phyloP scores from a whole-genome alignment of 768 basidiomycete species.

The Podaxis rugospora region DNA sequence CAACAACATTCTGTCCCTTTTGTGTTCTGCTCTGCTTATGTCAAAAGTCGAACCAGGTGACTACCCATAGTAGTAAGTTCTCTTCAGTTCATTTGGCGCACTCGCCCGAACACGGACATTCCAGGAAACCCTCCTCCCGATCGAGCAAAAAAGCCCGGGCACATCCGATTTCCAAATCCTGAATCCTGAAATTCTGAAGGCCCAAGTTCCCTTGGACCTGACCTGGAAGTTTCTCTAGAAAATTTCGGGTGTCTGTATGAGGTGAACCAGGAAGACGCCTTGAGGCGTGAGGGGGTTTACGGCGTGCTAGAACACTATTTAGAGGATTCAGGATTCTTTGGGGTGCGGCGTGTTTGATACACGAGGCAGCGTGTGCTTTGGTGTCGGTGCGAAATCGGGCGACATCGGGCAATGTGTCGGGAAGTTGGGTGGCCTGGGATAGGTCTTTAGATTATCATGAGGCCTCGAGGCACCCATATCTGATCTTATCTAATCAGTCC shows the following conservation, averaged over 20 bases:
- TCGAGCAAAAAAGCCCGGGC: neutral
- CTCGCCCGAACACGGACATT: neutral
- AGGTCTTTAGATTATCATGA: neutral
- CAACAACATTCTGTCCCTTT: neutral
- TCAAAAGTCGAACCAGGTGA: neutral
- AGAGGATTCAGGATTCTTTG: neutral
- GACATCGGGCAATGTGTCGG: neutral
- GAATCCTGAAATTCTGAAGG: neutral
- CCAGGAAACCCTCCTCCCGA: neutral
- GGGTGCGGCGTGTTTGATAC: slow-evolving; percentile 3
- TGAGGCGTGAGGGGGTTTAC: neutral
- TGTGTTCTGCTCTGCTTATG: neutral
- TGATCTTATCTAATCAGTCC: neutral
- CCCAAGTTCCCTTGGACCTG: neutral
- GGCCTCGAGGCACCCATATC: neutral
- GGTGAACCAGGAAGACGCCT: neutral
- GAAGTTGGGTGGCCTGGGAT: neutral
- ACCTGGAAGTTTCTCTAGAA: neutral
- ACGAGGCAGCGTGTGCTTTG: slow-evolving; percentile 2
- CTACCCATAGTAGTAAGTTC: neutral
- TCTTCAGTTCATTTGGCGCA: too few relatives aligned
- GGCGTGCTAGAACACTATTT: neutral
- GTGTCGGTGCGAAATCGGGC: neutral
- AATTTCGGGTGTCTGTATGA: neutral
- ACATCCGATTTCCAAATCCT: neutral